phyloP scores from a whole-genome alignment of 2,329 filamentous ascomycete species.

The Aspergillus sp. region DNA sequence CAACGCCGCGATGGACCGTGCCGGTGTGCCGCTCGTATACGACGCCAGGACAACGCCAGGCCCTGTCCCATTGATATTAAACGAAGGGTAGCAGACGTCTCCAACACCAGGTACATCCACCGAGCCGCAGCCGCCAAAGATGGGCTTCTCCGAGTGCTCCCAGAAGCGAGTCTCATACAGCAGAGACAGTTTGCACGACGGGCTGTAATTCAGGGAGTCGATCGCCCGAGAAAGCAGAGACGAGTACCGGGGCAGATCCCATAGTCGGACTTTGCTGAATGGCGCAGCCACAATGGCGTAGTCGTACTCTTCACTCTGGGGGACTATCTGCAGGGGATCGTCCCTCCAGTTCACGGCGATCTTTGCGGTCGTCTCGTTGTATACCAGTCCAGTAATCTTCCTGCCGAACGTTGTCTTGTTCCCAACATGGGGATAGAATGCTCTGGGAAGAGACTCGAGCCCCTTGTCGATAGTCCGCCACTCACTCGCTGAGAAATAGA shows the following conservation, averaged over 20 bases:
- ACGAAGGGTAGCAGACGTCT: constrained; percentile 37
- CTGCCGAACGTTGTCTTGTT: constrained; percentile 57
- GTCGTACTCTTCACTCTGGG: constrained; percentile 58
- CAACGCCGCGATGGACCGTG: constrained; percentile 25
- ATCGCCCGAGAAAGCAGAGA: constrained; percentile 52
- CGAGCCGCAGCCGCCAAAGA: constrained; percentile 56
- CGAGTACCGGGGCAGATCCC: constrained; percentile 58
- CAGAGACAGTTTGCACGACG: constrained; percentile 60
- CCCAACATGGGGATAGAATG: constrained; percentile 63
- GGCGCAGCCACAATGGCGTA: constrained; percentile 66
- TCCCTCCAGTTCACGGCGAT: constrained; percentile 60
- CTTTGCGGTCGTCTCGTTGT: constrained; percentile 50
- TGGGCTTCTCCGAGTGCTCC: constrained; percentile 55
- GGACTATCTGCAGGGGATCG: constrained; percentile 36
- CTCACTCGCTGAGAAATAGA: constrained; percentile 60
- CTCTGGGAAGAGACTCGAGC: constrained; percentile 57
- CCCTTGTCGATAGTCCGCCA: constrained; percentile 67
- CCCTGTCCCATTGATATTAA: constrained; percentile 35
- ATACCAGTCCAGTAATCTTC: constrained; percentile 58
- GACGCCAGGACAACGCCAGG: constrained; percentile 47
- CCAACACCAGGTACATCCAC: constrained; percentile 33
- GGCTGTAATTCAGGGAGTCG: constrained; percentile 49
- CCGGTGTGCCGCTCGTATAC: constrained; percentile 29
- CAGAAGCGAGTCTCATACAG: constrained; percentile 67
- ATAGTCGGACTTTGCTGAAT: constrained; percentile 63